Conservation (phyloP, 805 yeast species). For the Candida chauliodis region DNA sequence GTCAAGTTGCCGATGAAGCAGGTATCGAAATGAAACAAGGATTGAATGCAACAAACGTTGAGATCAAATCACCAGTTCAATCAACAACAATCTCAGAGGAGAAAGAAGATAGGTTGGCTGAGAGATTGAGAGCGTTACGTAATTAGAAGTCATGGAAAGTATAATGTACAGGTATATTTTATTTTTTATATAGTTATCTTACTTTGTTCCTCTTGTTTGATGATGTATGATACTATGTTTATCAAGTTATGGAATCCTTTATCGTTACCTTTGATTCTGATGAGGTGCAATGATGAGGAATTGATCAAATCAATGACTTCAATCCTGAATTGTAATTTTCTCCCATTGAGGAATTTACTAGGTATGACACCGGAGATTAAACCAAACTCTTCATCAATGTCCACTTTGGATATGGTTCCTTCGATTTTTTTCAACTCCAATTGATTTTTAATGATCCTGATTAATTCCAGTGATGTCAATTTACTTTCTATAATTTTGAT, state of each 20-base stretch:
- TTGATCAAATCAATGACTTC: slow-evolving; percentile 36
- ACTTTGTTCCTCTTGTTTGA: slow-evolving; percentile 40
- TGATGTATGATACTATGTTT: slow-evolving; percentile 41
- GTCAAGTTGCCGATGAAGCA: slow-evolving; percentile 94
- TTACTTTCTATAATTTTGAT: slow-evolving; percentile 32
- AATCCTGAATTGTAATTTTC: slow-evolving; percentile 46
- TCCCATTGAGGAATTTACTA: slow-evolving; percentile 41
- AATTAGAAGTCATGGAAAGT: slow-evolving; percentile 11
- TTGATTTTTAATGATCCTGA: slow-evolving; percentile 35
- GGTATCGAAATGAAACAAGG: slow-evolving; percentile 90
- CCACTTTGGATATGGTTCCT: slow-evolving; percentile 44
- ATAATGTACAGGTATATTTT: not conserved
- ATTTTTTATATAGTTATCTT: slow-evolving; percentile 1
- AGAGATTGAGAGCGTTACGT: slow-evolving; percentile 83
- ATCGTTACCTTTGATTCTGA: slow-evolving; percentile 43
- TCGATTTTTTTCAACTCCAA: slow-evolving; percentile 46
- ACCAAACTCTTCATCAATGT: slow-evolving; percentile 42
- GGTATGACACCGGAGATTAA: slow-evolving; percentile 46
- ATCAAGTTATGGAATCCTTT: slow-evolving; percentile 43
- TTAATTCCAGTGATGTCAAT: slow-evolving; percentile 27
- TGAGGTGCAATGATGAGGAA: slow-evolving; percentile 38
- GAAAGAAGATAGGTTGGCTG: slow-evolving; percentile 83
- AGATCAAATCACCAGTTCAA: slow-evolving; percentile 31
- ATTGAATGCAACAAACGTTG: slow-evolving; percentile 62
- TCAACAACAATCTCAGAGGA: slow-evolving; percentile 50